These are phyloP conservation scores for Mycena albidolilacea DNA, from an alignment of 768 basidiomycete genomes.

Conservation along the genomic window DNA sequence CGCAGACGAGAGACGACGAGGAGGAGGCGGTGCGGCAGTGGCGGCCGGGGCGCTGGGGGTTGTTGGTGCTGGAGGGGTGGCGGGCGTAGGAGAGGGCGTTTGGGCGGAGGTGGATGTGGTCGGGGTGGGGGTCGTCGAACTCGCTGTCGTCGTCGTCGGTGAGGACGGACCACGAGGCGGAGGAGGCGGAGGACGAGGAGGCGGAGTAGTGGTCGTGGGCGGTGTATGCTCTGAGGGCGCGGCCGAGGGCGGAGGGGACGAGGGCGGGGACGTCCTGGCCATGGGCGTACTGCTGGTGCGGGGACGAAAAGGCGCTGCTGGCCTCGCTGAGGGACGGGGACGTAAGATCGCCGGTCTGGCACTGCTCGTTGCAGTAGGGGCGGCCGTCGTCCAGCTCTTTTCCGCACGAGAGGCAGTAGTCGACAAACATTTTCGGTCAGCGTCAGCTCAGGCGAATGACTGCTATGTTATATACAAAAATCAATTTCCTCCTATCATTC, in stretches of 20 bases:
- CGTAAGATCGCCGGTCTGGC: conserved; percentile 72
- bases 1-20: conserved; percentile 55
- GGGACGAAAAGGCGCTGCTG: conserved; percentile 80
- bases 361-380: conserved; percentile 81
- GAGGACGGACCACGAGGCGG: conserved; percentile 74
- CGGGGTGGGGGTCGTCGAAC: conserved; percentile 58
- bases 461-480: too few species aligned
- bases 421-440: conserved; percentile 75
- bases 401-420: conserved; percentile 82
- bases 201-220: conserved; percentile 66
- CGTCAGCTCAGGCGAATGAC: neutral
- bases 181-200: conserved; percentile 76
- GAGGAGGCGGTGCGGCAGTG: conserved; percentile 68
- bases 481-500: conserved; percentile 12
- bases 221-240: conserved; percentile 62
- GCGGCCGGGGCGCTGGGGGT: conserved; percentile 66
- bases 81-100: conserved; percentile 76
- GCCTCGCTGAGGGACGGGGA: conserved; percentile 78
- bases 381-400: conserved; percentile 55
- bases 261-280: conserved; percentile 78
- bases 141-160: conserved; percentile 78
- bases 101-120: conserved; percentile 50
- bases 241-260: conserved; percentile 76
- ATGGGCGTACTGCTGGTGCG: conserved; percentile 65
- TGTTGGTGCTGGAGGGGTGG: conserved; percentile 80